A percentile compares a stretch with the other conserved stretches of the same genome.
Conservation (phyloP, 1,139 yeast genomes). For the Sugiyamaella novakii region DNA sequence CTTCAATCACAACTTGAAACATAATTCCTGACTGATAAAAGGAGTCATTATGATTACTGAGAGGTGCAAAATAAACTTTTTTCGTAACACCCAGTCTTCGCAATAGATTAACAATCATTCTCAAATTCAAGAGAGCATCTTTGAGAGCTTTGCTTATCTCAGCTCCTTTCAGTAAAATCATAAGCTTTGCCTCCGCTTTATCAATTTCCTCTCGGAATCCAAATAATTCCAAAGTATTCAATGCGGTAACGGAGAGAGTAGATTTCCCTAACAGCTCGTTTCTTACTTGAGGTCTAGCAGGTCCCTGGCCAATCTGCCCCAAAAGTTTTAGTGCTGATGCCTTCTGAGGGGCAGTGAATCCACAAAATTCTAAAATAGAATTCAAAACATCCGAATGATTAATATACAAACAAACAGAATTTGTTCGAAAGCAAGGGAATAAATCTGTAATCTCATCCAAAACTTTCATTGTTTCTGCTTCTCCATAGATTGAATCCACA, state of each 20-base stretch:
- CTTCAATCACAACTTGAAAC: constrained; percentile 81
- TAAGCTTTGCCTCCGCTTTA: constrained; percentile 61
- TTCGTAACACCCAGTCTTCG: constrained; percentile 61
- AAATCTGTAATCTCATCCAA: constrained; percentile 68
- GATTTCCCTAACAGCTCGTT: constrained; percentile 67
- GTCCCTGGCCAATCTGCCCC: constrained; percentile 75
- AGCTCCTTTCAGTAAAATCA: constrained; percentile 73
- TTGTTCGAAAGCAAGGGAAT: constrained; percentile 65
- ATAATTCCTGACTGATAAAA: constrained; percentile 80
- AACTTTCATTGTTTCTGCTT: constrained; percentile 85
- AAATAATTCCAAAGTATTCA: constrained; percentile 78
- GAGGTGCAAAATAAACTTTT: constrained; percentile 60
- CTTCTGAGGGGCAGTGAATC: constrained; percentile 70
- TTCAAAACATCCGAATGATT: constrained; percentile 82
- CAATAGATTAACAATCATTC: constrained; percentile 57
- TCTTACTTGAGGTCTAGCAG: constrained; percentile 65
- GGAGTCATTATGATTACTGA: constrained; percentile 77
- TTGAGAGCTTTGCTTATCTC: constrained; percentile 58
- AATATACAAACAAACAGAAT: constrained; percentile 59
- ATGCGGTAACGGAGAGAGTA: constrained; percentile 75
- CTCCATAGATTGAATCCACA: constrained; percentile 56
- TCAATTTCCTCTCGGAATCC: constrained; percentile 72
- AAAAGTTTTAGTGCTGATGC: constrained; percentile 67
- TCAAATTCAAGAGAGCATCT: constrained; percentile 60
- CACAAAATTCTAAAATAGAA: constrained; percentile 73